Conservation (phyloP, 2,329 filamentous ascomycete genomes). For the Clarireedia homoeocarpa region DNA sequence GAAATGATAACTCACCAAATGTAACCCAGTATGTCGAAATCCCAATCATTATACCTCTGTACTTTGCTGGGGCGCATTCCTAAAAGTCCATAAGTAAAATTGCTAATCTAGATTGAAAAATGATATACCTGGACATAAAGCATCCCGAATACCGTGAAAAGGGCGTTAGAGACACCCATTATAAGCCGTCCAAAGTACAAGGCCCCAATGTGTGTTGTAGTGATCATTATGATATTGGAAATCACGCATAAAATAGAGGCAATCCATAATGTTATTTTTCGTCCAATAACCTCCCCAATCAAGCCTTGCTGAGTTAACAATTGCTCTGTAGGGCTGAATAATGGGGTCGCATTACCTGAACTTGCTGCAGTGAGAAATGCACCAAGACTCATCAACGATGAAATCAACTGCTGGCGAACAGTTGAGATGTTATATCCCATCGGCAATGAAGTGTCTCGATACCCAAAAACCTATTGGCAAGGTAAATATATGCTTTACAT, state of each 20-base stretch:
- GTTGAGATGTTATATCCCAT: slow-evolving; percentile 31
- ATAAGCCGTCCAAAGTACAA: background rate
- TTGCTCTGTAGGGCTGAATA: background rate
- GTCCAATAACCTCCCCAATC: background rate
- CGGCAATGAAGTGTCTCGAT: slow-evolving; percentile 19
- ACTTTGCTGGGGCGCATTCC: background rate
- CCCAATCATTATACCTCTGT: slow-evolving; percentile 31
- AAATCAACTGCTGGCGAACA: slow-evolving; percentile 45
- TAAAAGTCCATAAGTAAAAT: slow-evolving; percentile 32
- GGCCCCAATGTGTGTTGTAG: background rate
- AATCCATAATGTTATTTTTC: background rate
- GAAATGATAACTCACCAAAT: background rate
- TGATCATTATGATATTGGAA: background rate
- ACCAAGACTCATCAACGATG: slow-evolving; percentile 43
- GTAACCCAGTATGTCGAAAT: slow-evolving; percentile 18
- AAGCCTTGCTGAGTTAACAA: background rate
- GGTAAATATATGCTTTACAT: background rate
- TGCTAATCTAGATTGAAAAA: slow-evolving; percentile 7
- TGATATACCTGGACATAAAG: background rate
- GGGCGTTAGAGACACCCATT: background rate
- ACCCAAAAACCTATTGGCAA: slow-evolving; percentile 39
- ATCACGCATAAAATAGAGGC: background rate
- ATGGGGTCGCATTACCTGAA: slow-evolving; percentile 33
- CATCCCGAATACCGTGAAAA: background rate
- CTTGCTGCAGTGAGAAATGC: slow-evolving; percentile 41